Evolutionary conservation across 108 stramenopile species (phyloP).

Genomic region (Cyclotella atomus): DNA sequence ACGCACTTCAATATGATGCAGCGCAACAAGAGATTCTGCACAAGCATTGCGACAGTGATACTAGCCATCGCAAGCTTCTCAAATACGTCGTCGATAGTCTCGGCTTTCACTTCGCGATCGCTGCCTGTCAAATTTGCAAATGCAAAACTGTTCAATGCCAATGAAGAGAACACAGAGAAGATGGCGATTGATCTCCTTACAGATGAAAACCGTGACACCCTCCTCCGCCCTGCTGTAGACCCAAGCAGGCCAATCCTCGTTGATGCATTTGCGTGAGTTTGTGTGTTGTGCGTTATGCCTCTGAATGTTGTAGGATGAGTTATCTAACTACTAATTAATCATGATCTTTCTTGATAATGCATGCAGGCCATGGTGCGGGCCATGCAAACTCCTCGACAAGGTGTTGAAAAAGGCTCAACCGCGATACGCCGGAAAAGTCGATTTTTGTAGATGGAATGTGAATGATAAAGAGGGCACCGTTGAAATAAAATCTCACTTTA

Average conservation of each 20-base stretch:
- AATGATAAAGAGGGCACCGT: conserved; percentile 36
- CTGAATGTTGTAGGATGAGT: neutral
- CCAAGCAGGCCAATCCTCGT: conserved; percentile 7
- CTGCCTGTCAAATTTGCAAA: no score
- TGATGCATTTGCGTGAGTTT: conserved; percentile 10
- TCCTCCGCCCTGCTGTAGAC: neutral
- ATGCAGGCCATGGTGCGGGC: conserved; percentile 39
- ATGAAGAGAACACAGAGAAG: neutral
- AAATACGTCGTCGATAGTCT: neutral
- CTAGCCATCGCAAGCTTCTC: no score
- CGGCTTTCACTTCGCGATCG: no score
- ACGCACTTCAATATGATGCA: no score
- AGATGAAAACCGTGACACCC: conserved; percentile 5
- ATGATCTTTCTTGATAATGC: neutral
- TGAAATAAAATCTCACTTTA: conserved; percentile 21
- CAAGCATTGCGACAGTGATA: no score
- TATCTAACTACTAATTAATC: no score
- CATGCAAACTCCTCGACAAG: conserved; percentile 49
- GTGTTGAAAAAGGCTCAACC: conserved; percentile 41
- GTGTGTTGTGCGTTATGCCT: neutral
- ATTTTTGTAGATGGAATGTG: conserved; percentile 47
- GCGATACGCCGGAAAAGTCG: conserved; percentile 29
- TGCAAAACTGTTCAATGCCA: neutral
- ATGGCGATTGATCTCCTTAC: neutral
- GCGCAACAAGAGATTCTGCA: no score